Conservation (phyloP, 2,329 filamentous ascomycete species). For the Pseudogymnoascus sp. region DNA sequence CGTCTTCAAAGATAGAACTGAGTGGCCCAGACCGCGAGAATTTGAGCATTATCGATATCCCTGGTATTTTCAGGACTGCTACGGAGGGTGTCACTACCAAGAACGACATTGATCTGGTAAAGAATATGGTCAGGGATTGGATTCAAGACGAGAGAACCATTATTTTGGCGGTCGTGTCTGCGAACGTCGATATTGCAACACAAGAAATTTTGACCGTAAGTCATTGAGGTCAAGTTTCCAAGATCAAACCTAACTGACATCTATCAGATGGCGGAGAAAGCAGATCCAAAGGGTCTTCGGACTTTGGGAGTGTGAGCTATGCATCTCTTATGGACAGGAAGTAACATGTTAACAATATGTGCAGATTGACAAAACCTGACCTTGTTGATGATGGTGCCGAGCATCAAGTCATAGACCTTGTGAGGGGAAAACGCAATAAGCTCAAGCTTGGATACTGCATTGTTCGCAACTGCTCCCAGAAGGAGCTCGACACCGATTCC, state of each 20-base stretch:
- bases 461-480: conserved; percentile 19
- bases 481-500: conserved; percentile 10
- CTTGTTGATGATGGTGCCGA: conserved; percentile 36
- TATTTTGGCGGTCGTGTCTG: conserved; percentile 17
- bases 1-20: conserved; percentile 18
- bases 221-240: no score
- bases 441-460: conserved; percentile 16
- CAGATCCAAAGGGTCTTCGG: conserved; percentile 7
- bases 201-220: conserved; percentile 25
- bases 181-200: conserved; percentile 23
- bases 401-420: conserved; percentile 24
- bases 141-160: conserved; percentile 43
- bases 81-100: conserved; percentile 23
- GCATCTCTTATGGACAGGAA: neutral
- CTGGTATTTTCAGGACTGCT: conserved; percentile 44
- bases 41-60: conserved; percentile 53
- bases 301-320: conserved; percentile 11
- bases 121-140: conserved; percentile 41
- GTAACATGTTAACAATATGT: neutral
- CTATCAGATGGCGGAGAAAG: conserved; percentile 11
- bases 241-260: no score
- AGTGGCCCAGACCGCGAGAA: conserved; percentile 35
- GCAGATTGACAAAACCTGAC: conserved; percentile 47
- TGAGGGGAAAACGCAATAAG: conserved; percentile 13
- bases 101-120: conserved; percentile 39